These are phyloP conservation scores for Aspergillus arachidicola DNA, from an alignment of 2,329 filamentous ascomycete species.

Conservation along the genomic window DNA sequence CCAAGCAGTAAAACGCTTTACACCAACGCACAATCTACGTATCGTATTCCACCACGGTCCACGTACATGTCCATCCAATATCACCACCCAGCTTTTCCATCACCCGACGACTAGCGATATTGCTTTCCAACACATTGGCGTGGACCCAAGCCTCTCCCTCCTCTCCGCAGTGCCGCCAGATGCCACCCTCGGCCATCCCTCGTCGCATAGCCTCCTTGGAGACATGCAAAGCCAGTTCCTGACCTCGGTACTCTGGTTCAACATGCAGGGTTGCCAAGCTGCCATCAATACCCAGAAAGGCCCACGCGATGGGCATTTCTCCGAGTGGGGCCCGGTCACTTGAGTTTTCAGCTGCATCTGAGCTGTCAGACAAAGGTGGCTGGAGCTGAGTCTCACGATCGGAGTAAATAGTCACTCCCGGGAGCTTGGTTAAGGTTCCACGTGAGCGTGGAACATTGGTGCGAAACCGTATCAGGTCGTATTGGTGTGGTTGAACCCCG, in stretches of 20 bases:
- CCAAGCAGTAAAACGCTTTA: neutral
- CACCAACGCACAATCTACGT: neutral
- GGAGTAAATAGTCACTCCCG: conserved; percentile 39
- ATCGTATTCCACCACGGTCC: conserved; percentile 39
- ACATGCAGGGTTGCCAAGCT: conserved; percentile 43
- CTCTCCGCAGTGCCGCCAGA: conserved; percentile 22
- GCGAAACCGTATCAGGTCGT: conserved; percentile 42
- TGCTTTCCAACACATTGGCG: conserved; percentile 40
- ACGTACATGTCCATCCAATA: conserved; percentile 38
- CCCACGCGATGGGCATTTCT: conserved; percentile 41
- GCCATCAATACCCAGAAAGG: conserved; percentile 42
- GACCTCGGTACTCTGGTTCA: conserved; percentile 44
- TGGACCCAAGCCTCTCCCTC: conserved; percentile 35
- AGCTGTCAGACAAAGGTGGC: neutral
- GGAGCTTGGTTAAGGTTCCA: conserved; percentile 33
- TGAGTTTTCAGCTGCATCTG: neutral
- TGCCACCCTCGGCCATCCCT: conserved; percentile 26
- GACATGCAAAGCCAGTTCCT: conserved; percentile 37
- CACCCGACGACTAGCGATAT: conserved; percentile 42
- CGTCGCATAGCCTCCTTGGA: conserved; percentile 36
- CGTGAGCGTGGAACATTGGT: conserved; percentile 43
- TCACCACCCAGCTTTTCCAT: conserved; percentile 49
- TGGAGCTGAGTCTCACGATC: conserved; percentile 1
- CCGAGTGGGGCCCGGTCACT: neutral
- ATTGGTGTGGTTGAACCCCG: conserved; percentile 33